Conservation (phyloP, 2,329 filamentous ascomycete genomes). For the Alternaria conjuncta region DNA sequence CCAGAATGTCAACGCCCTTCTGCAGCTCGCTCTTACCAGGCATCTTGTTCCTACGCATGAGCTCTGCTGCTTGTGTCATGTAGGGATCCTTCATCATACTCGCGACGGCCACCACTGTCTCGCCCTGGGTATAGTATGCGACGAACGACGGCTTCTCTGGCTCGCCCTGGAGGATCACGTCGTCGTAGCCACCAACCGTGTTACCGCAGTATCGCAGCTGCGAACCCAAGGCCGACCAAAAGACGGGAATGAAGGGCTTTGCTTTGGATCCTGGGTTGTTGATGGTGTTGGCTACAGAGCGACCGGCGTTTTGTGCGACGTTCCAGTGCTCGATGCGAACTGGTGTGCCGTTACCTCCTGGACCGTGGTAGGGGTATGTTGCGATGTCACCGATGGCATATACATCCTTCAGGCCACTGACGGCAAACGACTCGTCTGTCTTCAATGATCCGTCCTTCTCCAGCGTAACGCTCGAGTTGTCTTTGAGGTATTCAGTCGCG, state of each 20-base stretch:
- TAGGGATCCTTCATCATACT: conserved; percentile 90
- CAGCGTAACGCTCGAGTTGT: conserved; percentile 72
- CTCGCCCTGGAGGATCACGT: conserved; percentile 79
- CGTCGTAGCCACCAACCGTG: conserved; percentile 82
- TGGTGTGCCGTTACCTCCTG: conserved; percentile 74
- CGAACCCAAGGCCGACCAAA: conserved; percentile 91
- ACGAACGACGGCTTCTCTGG: conserved; percentile 76
- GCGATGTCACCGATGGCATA: conserved; percentile 96
- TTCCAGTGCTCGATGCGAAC: conserved; percentile 98
- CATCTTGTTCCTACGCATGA: conserved; percentile 87
- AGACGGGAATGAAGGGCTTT: conserved; percentile 86
- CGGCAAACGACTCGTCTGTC: conserved; percentile 79
- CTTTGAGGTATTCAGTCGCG: conserved; percentile 79
- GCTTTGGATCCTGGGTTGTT: conserved; percentile 66
- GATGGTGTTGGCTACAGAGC: conserved; percentile 79
- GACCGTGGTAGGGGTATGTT: conserved; percentile 91
- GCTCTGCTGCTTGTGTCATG: conserved; percentile 71
- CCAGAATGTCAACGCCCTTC: conserved; percentile 61
- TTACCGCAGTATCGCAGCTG: conserved; percentile 95
- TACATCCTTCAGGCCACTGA: conserved; percentile 78
- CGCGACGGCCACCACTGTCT: conserved; percentile 86
- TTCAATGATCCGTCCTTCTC: conserved; percentile 85
- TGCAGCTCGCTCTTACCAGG: conserved; percentile 78
- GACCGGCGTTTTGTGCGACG: conserved; percentile 91
- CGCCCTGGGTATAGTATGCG: conserved; percentile 86